phyloP scores from a whole-genome alignment of 495 filamentous ascomycete genomes.

The Penicillium herquei region DNA sequence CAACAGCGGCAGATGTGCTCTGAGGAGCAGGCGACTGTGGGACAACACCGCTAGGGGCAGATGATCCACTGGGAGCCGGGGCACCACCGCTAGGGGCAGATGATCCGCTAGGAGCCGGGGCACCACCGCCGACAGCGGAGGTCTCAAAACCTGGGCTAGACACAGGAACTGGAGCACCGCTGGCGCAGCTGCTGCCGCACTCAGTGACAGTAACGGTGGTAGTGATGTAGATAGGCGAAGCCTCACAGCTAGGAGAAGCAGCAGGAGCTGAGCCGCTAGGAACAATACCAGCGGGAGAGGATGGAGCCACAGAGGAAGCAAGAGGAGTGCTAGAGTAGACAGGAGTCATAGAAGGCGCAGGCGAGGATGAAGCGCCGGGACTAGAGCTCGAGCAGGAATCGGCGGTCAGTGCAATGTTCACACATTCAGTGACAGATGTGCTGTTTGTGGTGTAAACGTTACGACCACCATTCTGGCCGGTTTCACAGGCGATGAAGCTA shows the following conservation, averaged over 20 bases:
- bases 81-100: background rate
- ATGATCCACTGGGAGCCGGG: background rate
- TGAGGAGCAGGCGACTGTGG: background rate
- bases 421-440: constrained; percentile 44
- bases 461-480: constrained; percentile 44
- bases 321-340: background rate
- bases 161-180: constrained; percentile 8
- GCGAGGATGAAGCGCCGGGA: constrained; percentile 6
- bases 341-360: background rate
- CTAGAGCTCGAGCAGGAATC: constrained; percentile 44
- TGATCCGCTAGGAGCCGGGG: background rate
- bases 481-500: constrained; percentile 54
- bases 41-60: background rate
- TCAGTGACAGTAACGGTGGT: constrained; percentile 28
- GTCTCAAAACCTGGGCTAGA: too few relatives aligned
- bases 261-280: constrained; percentile 3
- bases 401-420: constrained; percentile 45
- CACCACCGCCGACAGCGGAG: background rate
- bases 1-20: background rate
- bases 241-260: constrained; percentile 12
- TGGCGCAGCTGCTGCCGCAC: constrained; percentile 15
- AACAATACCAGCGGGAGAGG: background rate
- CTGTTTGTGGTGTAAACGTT: constrained; percentile 54
- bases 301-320: background rate
- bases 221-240: constrained; percentile 12